Conservation (phyloP, 495 filamentous ascomycete species). For the Endocarpon pusillum region DNA sequence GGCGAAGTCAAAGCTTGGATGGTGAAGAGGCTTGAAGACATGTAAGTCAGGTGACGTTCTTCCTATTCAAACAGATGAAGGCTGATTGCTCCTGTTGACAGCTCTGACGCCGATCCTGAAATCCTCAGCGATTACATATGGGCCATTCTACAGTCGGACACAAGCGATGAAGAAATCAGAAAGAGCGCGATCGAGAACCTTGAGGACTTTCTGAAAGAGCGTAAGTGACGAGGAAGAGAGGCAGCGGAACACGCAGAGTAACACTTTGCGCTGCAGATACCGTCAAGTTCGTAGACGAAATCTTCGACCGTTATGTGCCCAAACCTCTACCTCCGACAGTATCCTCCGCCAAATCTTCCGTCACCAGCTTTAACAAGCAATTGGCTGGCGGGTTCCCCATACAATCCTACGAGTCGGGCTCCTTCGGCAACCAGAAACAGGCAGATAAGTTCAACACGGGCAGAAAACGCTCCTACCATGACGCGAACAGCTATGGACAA, state of each 20-base stretch:
- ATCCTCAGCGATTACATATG: conserved; percentile 92
- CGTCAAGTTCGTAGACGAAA: conserved; percentile 61
- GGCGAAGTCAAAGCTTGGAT: conserved; percentile 72
- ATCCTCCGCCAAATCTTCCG: conserved; percentile 20
- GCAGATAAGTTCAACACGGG: conserved; percentile 11
- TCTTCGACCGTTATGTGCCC: conserved; percentile 51
- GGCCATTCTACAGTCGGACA: conserved; percentile 72
- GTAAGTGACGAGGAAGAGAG: conserved; percentile 39
- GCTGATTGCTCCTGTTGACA: conserved; percentile 15
- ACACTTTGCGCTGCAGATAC: conserved; percentile 22
- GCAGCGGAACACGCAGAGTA: too few relatives aligned
- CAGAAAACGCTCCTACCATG: conserved; percentile 43
- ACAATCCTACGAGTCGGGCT: conserved; percentile 1
- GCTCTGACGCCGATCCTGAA: conserved; percentile 86
- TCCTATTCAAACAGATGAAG: not conserved
- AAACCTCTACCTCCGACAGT: conserved; percentile 41
- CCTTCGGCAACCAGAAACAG: not conserved
- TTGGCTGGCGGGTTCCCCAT: too few relatives aligned
- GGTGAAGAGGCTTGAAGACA: conserved; percentile 75
- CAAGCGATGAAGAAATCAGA: conserved; percentile 53
- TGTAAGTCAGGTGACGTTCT: conserved; percentile 48
- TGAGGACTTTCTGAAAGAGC: conserved; percentile 73
- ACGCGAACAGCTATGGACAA: conserved; percentile 14
- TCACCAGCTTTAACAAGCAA: not conserved
- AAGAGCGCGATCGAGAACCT: conserved; percentile 61